Evolutionary conservation across 495 filamentous ascomycete species (phyloP), one percentile per base, ranked within the genome.

Genomic region (Penicillium turbatum): DNA sequence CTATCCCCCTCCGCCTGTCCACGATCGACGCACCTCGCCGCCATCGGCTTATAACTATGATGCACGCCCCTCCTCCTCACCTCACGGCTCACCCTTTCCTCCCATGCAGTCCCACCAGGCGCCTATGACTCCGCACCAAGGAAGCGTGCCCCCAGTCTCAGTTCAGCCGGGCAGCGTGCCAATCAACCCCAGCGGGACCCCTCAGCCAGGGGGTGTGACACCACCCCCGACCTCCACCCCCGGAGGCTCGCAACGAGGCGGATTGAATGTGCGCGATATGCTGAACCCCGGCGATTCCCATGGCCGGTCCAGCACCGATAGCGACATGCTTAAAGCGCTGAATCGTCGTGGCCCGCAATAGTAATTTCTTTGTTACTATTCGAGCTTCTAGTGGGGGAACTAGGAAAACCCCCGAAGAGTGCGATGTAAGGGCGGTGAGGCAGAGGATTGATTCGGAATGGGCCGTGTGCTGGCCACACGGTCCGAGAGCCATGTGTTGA

Each of bases 321-420:
- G 72, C 50, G 74, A 78, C 53, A 82, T 82, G 79, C 68, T 82
- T 40, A 78, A 80, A 60, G 74, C 76, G 35, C 58, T 82, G 52
- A 79, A 80, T 54, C 74, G 77, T 30, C 73, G 72, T 19, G 72
- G 70, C 5, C 63, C 66, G 32, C 62, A 60, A 35, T 60, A 70
- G 54, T 61, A 60, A 49, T 21, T 12, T 21, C 21, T 21, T 10
- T 10, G 36, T 15, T 15, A 27, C 17, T 24, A 44, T 42, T 37
- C 6, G 15, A 9, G 3, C 29, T 29, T 10, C 41, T 44, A 7
- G 40, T 43, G 5, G 15, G n/a, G 12, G 12, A 24, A 51, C 39
- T 35, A 55, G 47, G 52, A 53, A 55, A 21, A 11, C 37, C 41
- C 15, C 41, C 15, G 42, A 52, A 45, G 35, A 59, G 24, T 54